phyloP scores from a whole-genome alignment of 164 flowering plant genomes.

The Taxillus chinensis region DNA sequence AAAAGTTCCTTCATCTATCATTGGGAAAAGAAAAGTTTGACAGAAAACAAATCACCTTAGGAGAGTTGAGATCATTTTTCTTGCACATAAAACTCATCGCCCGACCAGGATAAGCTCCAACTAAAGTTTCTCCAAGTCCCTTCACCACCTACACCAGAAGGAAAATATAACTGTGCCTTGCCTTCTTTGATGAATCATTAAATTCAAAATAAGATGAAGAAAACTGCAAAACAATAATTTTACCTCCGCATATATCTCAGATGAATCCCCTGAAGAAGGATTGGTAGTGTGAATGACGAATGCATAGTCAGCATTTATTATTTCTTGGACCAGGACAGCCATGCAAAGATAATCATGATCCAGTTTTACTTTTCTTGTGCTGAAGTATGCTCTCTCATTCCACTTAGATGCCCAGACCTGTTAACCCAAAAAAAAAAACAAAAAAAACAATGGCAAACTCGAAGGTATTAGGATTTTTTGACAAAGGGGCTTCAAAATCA shows the following conservation, averaged over 20 bases:
- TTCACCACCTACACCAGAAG: slow-evolving; percentile 57
- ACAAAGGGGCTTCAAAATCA: too few relatives aligned
- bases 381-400: slow-evolving; percentile 98
- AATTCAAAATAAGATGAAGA: neutral
- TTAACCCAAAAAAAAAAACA: neutral
- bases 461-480: neutral
- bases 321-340: slow-evolving; percentile 97
- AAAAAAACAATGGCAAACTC: neutral
- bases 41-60: slow-evolving; percentile 37
- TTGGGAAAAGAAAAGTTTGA: neutral
- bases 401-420: slow-evolving; percentile 99
- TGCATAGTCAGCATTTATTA: slow-evolving; percentile 93
- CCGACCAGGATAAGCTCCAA: slow-evolving; percentile 99
- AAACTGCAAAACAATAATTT: neutral
- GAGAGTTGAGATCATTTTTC: slow-evolving; percentile 63
- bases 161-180: neutral
- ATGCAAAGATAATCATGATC: slow-evolving; percentile 92
- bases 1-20: too few relatives aligned
- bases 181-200: neutral
- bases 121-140: slow-evolving; percentile 98
- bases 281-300: slow-evolving; percentile 95
- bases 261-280: slow-evolving; percentile 87
- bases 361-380: slow-evolving; percentile 77
- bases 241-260: slow-evolving; percentile 99
- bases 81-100: slow-evolving; percentile 86